Base-by-base conservation (phyloP, 176 grass and related monocot species). In the Ensete glaucum region DNA sequence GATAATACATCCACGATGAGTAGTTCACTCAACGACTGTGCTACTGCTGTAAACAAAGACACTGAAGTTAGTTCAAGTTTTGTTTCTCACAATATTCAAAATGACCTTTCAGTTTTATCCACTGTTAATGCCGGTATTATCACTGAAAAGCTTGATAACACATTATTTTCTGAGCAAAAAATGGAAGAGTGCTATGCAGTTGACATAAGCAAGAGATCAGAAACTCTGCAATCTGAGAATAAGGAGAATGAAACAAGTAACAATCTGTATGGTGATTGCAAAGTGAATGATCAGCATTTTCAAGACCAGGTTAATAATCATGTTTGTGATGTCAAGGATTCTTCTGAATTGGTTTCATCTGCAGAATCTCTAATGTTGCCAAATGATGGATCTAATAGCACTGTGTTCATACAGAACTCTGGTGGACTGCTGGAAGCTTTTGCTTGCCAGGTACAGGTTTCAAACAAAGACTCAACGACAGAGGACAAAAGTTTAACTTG, bases 401-500 rank as follows among this genome's bases (percentile, higher is more conserved):
- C 54, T 70, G 0, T 80, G 1, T 49, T 89, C 59, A 77, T 76
- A 20, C 79, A 78, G 74, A 87, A 81, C 34, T 99, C 96, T 20
- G 88, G 88, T 20, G 96, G 96, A 71, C 82, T 99, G 49, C 79
- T 99, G 72, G 88, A 95, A 79, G 75, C 91, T 76, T 91, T 99
- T 85, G 88, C 96, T 81, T 89, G 95, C 73, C 91, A 87, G 19
- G 85, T 89, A 67, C 91, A 84, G 74, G 78, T 73, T 77, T 72
- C 87, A 55, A 85, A 89, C 52, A 85, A 79, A 73, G 85, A 73
- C 52, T 69, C 76, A 79, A 80, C 27, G 34, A 72, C 73, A 62
- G 19, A 14, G 69, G 79, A 73, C 56, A 73, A 62, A 72, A 62
- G 20, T 34, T 76, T 9, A 50, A 26, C 4, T 50, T 75, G 77